Conservation (phyloP, 768 basidiomycete species). For the Tylopilus vinaceipallidus region DNA sequence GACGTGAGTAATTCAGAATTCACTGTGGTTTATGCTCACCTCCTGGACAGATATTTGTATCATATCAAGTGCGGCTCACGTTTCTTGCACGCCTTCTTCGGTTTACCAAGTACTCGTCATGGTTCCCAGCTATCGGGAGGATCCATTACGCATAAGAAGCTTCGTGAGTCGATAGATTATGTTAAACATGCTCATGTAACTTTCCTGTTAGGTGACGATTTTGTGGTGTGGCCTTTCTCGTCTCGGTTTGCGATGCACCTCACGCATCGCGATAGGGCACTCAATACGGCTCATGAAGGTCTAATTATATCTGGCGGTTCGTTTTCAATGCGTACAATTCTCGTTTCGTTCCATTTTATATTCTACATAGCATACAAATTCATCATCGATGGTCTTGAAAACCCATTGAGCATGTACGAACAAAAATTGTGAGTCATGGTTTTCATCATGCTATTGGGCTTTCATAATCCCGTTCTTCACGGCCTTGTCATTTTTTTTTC, state of each 20-base stretch:
- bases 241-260: too few relatives aligned
- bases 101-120: too few relatives aligned
- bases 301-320: conserved; percentile 5
- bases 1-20: not conserved
- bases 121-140: conserved; percentile 7
- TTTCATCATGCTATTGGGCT: too few relatives aligned
- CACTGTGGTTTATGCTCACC: not conserved
- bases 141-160: not conserved
- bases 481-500: not conserved
- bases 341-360: not conserved
- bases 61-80: not conserved
- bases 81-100: not conserved
- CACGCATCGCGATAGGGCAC: not conserved
- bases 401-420: not conserved
- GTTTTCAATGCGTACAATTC: not conserved
- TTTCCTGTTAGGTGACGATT: conserved; percentile 1
- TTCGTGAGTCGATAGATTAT: conserved; percentile 6
- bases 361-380: conserved; percentile 6
- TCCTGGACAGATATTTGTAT: not conserved
- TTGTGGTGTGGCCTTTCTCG: not conserved
- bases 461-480: not conserved
- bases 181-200: not conserved
- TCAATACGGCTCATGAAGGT: conserved; percentile 11
- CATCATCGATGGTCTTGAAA: not conserved
- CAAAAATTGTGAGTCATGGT: conserved; percentile 1